Percentiles rank a stretch among this genome's conserved stretches.
Evolutionary conservation across 768 basidiomycete genomes (phyloP).

Genomic region (Hericium coralloides): DNA sequence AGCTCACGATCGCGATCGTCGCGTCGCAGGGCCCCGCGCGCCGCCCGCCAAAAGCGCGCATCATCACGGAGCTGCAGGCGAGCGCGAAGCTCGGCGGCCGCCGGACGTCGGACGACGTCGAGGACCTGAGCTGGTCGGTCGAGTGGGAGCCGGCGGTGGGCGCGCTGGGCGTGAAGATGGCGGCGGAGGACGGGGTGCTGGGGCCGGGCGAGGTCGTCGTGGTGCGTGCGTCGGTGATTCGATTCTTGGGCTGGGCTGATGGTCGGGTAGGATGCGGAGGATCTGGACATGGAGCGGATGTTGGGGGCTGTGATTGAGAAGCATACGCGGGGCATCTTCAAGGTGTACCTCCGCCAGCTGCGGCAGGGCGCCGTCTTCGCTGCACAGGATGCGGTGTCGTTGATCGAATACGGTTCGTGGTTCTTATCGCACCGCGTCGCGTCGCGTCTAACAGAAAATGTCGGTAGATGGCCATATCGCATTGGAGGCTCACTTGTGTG

Average conservation of each 20-base stretch:
- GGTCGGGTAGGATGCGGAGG: constrained; percentile 61
- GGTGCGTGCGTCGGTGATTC: constrained; percentile 43
- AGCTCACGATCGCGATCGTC: constrained; percentile 62
- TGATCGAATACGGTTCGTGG: constrained; percentile 49
- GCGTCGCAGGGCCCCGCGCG: too few relatives aligned
- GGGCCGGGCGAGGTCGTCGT: constrained; percentile 37
- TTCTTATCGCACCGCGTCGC: background rate
- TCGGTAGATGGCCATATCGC: constrained; percentile 42
- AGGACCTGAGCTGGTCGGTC: constrained; percentile 59
- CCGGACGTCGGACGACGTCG: constrained; percentile 63
- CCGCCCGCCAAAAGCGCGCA: constrained; percentile 44
- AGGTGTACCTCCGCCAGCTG: constrained; percentile 44
- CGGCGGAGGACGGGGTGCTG: constrained; percentile 37
- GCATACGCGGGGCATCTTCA: constrained; percentile 59
- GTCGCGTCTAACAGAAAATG: background rate
- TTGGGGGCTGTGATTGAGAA: constrained; percentile 51
- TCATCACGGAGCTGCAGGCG: constrained; percentile 55
- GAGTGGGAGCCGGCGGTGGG: too few relatives aligned
- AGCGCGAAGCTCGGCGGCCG: constrained; percentile 47
- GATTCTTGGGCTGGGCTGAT: too few relatives aligned
- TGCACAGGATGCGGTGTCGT: constrained; percentile 44
- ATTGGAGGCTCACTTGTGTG: constrained; percentile 63
- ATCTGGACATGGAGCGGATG: constrained; percentile 69
- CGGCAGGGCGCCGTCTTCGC: constrained; percentile 54
- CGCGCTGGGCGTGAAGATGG: constrained; percentile 52